A percentile compares a stretch with the other conserved stretches of the same genome.
Conservation (phyloP, 495 filamentous ascomycete species). For the Daldinia vernicosa region DNA sequence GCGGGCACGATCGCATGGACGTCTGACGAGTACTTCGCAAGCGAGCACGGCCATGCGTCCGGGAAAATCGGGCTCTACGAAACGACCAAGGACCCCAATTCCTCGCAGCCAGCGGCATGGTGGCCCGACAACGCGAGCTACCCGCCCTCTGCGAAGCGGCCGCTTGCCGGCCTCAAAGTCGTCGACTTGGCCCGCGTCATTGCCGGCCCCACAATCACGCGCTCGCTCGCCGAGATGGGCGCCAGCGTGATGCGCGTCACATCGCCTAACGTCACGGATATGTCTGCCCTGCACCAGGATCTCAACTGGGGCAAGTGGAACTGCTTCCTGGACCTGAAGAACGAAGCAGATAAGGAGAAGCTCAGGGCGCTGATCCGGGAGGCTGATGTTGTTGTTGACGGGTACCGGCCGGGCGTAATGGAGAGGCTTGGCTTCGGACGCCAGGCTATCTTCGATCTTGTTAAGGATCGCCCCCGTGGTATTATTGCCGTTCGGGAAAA, state of each 20-base stretch:
- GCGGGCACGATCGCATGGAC: neutral
- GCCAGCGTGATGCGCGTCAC: conserved; percentile 68
- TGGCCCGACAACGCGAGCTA: conserved; percentile 37
- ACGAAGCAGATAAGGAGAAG: neutral
- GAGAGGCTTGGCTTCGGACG: neutral
- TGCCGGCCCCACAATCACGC: conserved; percentile 62
- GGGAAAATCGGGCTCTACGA: conserved; percentile 55
- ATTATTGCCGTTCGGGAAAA: conserved; percentile 62
- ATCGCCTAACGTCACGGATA: conserved; percentile 51
- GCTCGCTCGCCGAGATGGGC: conserved; percentile 64
- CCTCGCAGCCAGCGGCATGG: conserved; percentile 46
- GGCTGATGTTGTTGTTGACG: neutral
- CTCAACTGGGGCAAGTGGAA: neutral
- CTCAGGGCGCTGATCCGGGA: neutral
- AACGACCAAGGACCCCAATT: conserved; percentile 41
- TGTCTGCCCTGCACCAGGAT: neutral
- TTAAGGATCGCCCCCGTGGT: conserved; percentile 47
- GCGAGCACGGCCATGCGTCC: neutral
- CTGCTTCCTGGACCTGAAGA: neutral
- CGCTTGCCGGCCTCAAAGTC: conserved; percentile 66
- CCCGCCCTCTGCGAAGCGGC: conserved; percentile 50
- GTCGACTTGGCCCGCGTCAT: conserved; percentile 66
- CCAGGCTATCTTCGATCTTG: neutral
- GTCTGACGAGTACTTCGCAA: neutral
- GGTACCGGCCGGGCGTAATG: neutral